Evolutionary conservation across 2,329 filamentous ascomycete species (phyloP), one percentile per base, ranked within the genome.

Genomic region (Epichloe scottii): DNA sequence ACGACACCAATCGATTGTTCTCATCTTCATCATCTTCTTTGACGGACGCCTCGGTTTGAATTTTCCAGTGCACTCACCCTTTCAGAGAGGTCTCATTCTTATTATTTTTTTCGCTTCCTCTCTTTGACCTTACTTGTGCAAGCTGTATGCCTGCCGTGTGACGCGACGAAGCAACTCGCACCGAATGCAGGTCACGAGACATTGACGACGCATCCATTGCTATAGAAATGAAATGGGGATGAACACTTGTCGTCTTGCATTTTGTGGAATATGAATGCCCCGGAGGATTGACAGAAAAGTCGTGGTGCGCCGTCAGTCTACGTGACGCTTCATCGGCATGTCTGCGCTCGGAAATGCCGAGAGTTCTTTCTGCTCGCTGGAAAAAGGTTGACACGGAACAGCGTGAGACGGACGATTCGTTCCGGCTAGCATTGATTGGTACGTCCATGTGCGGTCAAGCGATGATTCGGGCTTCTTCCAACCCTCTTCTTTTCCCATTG

Each of bases 391-490:
- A 21, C 21, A 21, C 21, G 21, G 5, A 3, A 45, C 5, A 55
- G 52, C 15, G 39, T 51, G 33, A 52, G n/a, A n/a, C n/a, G n/a
- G 45, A 46, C 23, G 52, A 12, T 15, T 58, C 5, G 54, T 58
- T 5, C 53, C 56, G 11, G 57, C 54, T 3, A 57, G 57, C 23
- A n/a, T n/a, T n/a, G n/a, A 57, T 58, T 23, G 57, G 57, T 58
- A 53, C 17, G 37, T 41, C 21, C 21, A 21, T 21, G 23, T 35
- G 12, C 15, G 12, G 4, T 19, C 12, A 21, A 19, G 17, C 15
- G 12, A 21, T 15, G 37, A 17, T 10, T 19, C 12, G 17, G 11
- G 4, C 3, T 40, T 2, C 12, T 5, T 44, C 15, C 4, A 33
- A n/a, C 49, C 21, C 10, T 19, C 17, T 51, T n/a, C n/a, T n/a